These are phyloP conservation scores for Penicillium griseofulvum DNA, from an alignment of 2,329 filamentous ascomycete genomes.

Conservation along the genomic window DNA sequence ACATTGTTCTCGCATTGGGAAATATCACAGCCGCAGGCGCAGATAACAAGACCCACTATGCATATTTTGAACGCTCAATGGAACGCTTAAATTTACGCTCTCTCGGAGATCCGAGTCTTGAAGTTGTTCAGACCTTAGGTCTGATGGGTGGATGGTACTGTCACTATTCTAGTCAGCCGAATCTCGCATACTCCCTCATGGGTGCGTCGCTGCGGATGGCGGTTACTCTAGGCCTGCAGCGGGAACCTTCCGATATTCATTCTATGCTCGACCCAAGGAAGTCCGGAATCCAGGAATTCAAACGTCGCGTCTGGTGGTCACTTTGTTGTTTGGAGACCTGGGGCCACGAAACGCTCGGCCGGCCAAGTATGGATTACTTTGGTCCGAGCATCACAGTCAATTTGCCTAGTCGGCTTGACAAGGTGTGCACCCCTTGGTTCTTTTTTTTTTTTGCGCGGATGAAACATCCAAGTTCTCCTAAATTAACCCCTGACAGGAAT, in stretches of 20 bases:
- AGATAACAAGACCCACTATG: slow-evolving; percentile 61
- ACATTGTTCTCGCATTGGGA: slow-evolving; percentile 72
- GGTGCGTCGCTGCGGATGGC: slow-evolving; percentile 71
- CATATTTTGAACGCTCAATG: slow-evolving; percentile 66
- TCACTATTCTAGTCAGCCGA: slow-evolving; percentile 71
- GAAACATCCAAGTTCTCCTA: neutral
- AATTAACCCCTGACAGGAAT: slow-evolving; percentile 37
- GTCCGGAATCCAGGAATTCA: slow-evolving; percentile 55
- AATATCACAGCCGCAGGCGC: slow-evolving; percentile 63
- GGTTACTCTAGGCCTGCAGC: slow-evolving; percentile 66
- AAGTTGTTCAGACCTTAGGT: slow-evolving; percentile 66
- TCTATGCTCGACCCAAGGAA: slow-evolving; percentile 35
- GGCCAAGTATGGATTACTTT: slow-evolving; percentile 66
- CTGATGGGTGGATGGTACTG: slow-evolving; percentile 72
- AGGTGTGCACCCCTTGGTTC: slow-evolving; percentile 9
- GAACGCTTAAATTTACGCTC: slow-evolving; percentile 63
- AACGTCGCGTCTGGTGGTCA: slow-evolving; percentile 69
- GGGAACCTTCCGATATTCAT: slow-evolving; percentile 51
- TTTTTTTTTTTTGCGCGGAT: neutral
- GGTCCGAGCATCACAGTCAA: slow-evolving; percentile 63
- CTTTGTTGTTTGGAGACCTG: slow-evolving; percentile 69
- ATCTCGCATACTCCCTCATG: slow-evolving; percentile 69
- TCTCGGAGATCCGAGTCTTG: slow-evolving; percentile 66
- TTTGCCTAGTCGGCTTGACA: slow-evolving; percentile 51
- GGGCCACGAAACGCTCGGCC: slow-evolving; percentile 66